phyloP scores from a whole-genome alignment of 768 basidiomycete species.

The Amanita exitialis region DNA sequence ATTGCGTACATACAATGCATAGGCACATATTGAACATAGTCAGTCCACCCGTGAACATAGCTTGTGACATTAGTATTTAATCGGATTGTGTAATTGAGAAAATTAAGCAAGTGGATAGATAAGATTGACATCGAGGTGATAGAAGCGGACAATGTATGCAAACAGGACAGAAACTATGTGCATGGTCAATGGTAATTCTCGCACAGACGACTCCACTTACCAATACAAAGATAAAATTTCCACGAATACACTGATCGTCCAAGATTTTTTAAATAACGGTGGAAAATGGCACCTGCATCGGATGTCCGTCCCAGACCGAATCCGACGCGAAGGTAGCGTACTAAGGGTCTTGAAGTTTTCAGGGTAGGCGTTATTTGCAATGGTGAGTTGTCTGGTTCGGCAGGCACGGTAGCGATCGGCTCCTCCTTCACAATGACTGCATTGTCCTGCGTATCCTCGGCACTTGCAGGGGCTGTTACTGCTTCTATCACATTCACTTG shows the following conservation, averaged over 20 bases:
- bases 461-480: neutral
- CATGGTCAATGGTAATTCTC: neutral
- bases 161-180: neutral
- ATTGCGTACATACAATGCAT: slow-evolving; percentile 2
- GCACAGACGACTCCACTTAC: neutral
- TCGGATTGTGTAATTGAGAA: neutral
- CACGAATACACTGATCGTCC: slow-evolving; percentile 2
- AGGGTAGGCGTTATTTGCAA: neutral
- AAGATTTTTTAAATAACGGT: slow-evolving; percentile 1
- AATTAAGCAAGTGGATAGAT: neutral
- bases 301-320: neutral
- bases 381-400: neutral
- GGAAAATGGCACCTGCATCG: neutral
- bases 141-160: slow-evolving; percentile 1
- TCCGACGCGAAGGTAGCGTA: neutral
- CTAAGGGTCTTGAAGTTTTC: neutral
- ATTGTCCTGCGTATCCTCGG: neutral
- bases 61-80: neutral
- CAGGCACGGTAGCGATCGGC: neutral
- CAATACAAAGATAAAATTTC: slow-evolving; percentile 5
- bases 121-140: neutral
- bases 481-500: neutral
- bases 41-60: neutral
- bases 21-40: slow-evolving; percentile 1
- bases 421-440: neutral